Evolutionary conservation across 352 stramenopile genomes (phyloP).

Genomic region (Phytophthora boehmeriae): DNA sequence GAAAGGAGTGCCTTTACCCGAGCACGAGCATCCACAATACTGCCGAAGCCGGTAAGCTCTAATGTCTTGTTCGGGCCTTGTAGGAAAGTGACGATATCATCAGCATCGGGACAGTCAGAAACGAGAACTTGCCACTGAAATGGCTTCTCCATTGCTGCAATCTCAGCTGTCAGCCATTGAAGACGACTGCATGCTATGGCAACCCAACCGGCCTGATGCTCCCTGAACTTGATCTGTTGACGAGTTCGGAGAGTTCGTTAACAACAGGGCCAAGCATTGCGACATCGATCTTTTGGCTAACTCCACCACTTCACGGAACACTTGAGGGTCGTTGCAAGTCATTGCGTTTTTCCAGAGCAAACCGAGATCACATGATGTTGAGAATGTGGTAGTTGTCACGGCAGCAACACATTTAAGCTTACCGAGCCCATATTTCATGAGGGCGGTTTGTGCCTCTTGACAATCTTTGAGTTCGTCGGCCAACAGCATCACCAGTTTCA

Average conservation of each 20-base stretch:
- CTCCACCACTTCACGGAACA: not conserved
- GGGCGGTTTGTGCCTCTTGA: not conserved
- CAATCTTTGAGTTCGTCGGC: not conserved
- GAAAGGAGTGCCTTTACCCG: not conserved
- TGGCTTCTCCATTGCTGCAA: conserved; percentile 11
- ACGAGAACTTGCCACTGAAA: conserved; percentile 6
- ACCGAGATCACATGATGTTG: not conserved
- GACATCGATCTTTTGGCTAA: not conserved
- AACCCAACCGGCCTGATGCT: not conserved
- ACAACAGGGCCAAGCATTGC: conserved; percentile 11
- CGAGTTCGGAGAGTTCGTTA: not conserved
- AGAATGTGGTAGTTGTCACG: not conserved
- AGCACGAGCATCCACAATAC: conserved; percentile 8
- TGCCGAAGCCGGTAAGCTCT: conserved; percentile 1
- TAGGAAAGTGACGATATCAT: conserved; percentile 10
- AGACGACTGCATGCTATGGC: conserved; percentile 6
- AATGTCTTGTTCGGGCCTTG: not conserved
- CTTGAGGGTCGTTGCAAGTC: not conserved
- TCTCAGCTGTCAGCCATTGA: conserved; percentile 9
- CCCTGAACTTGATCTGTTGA: not conserved
- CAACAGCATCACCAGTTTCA: not conserved
- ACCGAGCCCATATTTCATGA: not conserved
- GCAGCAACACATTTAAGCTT: not conserved
- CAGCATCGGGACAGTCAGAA: conserved; percentile 1
- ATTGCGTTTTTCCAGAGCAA: conserved; percentile 6